phyloP scores from a whole-genome alignment of 495 filamentous ascomycete species.

The Tetracladium setigerum region DNA sequence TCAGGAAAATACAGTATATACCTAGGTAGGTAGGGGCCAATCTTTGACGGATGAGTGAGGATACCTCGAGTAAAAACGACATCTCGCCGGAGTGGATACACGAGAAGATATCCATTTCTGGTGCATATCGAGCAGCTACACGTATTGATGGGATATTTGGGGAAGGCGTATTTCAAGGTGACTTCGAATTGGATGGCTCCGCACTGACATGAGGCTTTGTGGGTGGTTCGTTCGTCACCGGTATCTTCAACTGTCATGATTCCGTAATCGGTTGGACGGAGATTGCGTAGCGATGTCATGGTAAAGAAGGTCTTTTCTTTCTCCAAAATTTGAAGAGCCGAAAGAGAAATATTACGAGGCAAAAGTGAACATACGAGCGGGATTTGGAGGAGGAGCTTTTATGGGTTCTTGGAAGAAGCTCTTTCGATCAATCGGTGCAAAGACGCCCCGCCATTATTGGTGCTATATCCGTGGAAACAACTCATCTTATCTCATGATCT shows the following conservation, averaged over 20 bases:
- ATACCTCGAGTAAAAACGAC: conserved; percentile 11
- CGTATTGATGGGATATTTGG: conserved; percentile 5
- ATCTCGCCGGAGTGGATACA: conserved; percentile 10
- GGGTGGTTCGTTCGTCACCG: conserved; percentile 6
- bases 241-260: conserved; percentile 1
- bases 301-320: no score
- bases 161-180: conserved; percentile 9
- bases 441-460: no score
- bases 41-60: background rate
- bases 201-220: conserved; percentile 13
- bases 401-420: no score
- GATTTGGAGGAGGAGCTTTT: no score
- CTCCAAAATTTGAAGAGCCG: no score
- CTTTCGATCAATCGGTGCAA: no score
- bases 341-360: no score
- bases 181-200: conserved; percentile 5
- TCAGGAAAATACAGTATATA: background rate
- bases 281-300: no score
- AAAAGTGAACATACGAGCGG: no score
- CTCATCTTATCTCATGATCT: no score
- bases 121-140: conserved; percentile 14
- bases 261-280: no score
- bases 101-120: conserved; percentile 6
- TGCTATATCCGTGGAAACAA: no score
- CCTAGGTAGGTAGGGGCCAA: background rate